These are phyloP conservation scores for Vaccinium macrocarpon DNA, from an alignment of 148 eudicot species.

Conservation along the genomic window DNA sequence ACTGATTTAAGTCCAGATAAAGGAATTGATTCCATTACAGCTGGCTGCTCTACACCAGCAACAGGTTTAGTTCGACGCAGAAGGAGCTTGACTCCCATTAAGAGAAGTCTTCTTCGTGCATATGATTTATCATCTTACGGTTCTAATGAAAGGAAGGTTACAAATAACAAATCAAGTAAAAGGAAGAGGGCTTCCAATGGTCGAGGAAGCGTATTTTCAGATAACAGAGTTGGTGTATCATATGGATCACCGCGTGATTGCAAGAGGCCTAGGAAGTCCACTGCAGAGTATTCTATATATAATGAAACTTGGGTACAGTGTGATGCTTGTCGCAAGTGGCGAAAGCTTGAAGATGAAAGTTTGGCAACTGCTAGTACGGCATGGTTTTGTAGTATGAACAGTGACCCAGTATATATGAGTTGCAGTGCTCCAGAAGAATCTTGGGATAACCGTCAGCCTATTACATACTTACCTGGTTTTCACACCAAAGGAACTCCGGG, in stretches of 20 bases:
- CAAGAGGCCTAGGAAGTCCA: conserved; percentile 40
- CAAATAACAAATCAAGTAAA: conserved; percentile 29
- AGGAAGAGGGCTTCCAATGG: conserved; percentile 40
- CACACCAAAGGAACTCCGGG: conserved; percentile 62
- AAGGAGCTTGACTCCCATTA: conserved; percentile 43
- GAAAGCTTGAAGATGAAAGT: conserved; percentile 51
- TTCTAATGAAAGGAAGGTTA: conserved; percentile 25
- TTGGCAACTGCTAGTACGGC: conserved; percentile 42
- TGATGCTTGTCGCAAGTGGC: conserved; percentile 91
- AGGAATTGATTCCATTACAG: conserved; percentile 25
- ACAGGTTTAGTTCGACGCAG: conserved; percentile 28
- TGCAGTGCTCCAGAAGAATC: conserved; percentile 78
- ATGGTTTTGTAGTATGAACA: conserved; percentile 97
- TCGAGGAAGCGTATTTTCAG: conserved; percentile 15
- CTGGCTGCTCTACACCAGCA: conserved; percentile 26
- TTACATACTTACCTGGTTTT: conserved; percentile 78
- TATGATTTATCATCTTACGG: conserved; percentile 35
- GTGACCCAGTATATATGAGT: conserved; percentile 55
- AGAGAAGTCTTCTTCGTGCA: conserved; percentile 58
- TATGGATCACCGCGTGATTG: conserved; percentile 18
- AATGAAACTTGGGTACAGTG: conserved; percentile 88
- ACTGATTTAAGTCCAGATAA: conserved; percentile 30
- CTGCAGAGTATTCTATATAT: conserved; percentile 25
- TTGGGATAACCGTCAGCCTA: conserved; percentile 46
- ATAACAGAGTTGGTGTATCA: conserved; percentile 24